phyloP scores from a whole-genome alignment of 352 stramenopile species.

The Lagenidium giganteum region DNA sequence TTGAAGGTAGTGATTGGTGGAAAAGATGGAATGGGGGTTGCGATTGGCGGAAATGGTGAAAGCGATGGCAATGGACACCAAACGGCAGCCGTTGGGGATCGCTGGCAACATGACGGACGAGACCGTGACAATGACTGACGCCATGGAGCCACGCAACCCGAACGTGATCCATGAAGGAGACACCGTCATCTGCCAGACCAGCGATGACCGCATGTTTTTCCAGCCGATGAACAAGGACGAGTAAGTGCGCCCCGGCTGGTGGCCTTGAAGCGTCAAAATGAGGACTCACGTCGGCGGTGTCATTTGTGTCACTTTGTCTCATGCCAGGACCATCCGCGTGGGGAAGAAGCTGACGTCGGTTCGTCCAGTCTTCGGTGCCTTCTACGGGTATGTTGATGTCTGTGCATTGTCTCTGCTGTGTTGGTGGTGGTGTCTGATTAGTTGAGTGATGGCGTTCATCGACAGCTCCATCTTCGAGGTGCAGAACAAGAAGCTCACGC shows the following conservation, averaged over 20 bases:
- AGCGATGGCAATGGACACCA: no score
- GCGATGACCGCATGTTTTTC: constrained; percentile 83
- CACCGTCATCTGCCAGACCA: constrained; percentile 85
- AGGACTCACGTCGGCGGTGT: neutral
- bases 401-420: neutral
- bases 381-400: constrained; percentile 44
- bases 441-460: neutral
- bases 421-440: neutral
- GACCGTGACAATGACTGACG: constrained; percentile 3
- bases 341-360: constrained; percentile 74
- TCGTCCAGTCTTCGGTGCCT: constrained; percentile 65
- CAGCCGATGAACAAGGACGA: constrained; percentile 65
- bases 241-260: constrained; percentile 20
- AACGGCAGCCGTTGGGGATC: no score
- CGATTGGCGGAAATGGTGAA: no score
- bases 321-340: constrained; percentile 52
- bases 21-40: no score
- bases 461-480: constrained; percentile 75
- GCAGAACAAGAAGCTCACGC: constrained; percentile 75
- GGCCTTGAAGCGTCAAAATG: constrained; percentile 5
- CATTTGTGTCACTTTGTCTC: constrained; percentile 13
- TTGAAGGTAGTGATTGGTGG: no score
- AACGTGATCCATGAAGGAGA: constrained; percentile 85
- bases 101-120: no score
- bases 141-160: constrained; percentile 22